Evolutionary conservation across 345 rosid species (phyloP).

Genomic region (Odontarrhena argentea): DNA sequence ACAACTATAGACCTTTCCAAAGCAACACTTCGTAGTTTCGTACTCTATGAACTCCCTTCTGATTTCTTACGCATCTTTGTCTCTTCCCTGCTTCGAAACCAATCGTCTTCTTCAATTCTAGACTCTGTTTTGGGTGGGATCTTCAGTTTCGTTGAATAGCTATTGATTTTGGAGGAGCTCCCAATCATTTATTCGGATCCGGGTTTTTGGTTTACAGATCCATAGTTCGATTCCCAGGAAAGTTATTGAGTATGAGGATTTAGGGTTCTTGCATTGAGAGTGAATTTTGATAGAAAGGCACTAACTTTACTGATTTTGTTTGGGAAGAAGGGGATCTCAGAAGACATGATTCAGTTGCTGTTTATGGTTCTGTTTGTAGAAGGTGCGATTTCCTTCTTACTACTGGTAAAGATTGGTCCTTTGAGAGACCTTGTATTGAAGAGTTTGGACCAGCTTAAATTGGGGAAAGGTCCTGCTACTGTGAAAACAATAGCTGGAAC

Average conservation of each 20-base stretch:
- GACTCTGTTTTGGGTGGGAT: background rate
- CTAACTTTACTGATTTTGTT: constrained; percentile 19
- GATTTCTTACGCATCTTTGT: background rate
- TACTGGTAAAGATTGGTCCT: constrained; percentile 79
- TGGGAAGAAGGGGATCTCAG: constrained; percentile 1
- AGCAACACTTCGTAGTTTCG: background rate
- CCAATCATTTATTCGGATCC: background rate
- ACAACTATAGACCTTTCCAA: background rate
- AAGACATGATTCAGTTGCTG: constrained; percentile 76
- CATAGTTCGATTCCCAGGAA: background rate
- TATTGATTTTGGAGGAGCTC: too few relatives aligned
- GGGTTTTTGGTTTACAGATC: background rate
- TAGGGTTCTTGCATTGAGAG: constrained; percentile 23
- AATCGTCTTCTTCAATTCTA: constrained; percentile 4
- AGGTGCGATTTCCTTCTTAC: constrained; percentile 63
- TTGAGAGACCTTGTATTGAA: constrained; percentile 83
- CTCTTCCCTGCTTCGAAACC: background rate
- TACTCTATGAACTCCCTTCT: constrained; percentile 9
- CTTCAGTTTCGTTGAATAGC: too few relatives aligned
- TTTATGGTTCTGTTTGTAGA: constrained; percentile 76
- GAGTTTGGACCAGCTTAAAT: constrained; percentile 77
- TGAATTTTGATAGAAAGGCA: constrained; percentile 25
- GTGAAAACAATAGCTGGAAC: constrained; percentile 85
- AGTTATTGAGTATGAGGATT: constrained; percentile 10
- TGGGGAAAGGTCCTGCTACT: constrained; percentile 83